Evolutionary conservation across 305 asterid species (phyloP).

Genomic region (Fraxinus velutina): DNA sequence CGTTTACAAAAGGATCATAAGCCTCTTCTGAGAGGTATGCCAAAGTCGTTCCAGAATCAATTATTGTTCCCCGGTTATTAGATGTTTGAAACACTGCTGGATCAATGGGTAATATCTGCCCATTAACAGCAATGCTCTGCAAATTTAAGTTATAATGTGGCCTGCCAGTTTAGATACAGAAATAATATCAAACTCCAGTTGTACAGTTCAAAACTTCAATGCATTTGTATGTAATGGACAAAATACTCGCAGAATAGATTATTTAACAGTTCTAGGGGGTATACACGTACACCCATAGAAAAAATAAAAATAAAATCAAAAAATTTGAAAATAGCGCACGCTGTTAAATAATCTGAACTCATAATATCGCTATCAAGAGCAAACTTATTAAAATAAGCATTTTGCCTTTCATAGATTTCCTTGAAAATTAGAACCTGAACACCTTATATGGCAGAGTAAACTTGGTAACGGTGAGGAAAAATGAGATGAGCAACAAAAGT

Average conservation of each 20-base stretch:
- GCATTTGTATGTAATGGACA: not conserved
- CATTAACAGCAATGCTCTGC: constrained; percentile 49
- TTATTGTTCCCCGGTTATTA: constrained; percentile 44
- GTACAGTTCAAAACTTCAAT: not conserved
- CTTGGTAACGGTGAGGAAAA: not conserved
- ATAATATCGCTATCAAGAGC: not conserved
- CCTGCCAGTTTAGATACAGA: constrained; percentile 30
- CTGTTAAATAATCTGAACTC: not conserved
- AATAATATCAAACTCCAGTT: not conserved
- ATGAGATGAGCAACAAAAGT: not conserved
- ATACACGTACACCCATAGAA: too few relatives aligned
- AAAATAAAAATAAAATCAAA: not conserved
- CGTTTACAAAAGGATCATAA: constrained; percentile 42
- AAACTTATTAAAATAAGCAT: not conserved
- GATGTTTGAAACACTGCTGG: constrained; percentile 43
- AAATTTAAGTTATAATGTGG: constrained; percentile 53
- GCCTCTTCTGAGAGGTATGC: constrained; percentile 57
- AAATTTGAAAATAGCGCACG: not conserved
- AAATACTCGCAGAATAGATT: not conserved
- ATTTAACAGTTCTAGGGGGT: too few relatives aligned
- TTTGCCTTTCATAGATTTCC: not conserved
- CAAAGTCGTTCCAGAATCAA: constrained; percentile 62
- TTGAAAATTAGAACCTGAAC: not conserved
- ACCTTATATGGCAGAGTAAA: not conserved
- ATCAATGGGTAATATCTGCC: constrained; percentile 42